Conservation (phyloP, 192 early-diverging fungal genomes). For the Fimicolochytrium jonesii region DNA sequence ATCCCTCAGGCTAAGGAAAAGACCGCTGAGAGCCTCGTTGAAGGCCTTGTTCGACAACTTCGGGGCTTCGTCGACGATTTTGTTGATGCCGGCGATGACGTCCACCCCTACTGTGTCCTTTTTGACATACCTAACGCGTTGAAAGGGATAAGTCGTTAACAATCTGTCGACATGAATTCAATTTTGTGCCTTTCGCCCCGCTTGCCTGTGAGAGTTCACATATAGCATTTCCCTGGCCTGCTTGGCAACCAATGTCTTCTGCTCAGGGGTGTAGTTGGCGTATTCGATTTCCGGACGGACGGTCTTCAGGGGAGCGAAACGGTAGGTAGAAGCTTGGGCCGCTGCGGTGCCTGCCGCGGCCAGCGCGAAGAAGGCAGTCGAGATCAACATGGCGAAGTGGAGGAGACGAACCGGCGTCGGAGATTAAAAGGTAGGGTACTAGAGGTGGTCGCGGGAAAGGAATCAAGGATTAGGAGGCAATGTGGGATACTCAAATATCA, state of each 20-base stretch:
- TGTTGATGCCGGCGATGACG: constrained; percentile 9
- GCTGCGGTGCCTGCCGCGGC: background rate
- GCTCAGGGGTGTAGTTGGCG: constrained; percentile 8
- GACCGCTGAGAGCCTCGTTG: constrained; percentile 10
- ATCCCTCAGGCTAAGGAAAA: constrained; percentile 25
- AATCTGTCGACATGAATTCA: too few species aligned
- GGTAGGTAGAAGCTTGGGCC: background rate
- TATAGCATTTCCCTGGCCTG: constrained; percentile 2
- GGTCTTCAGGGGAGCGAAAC: background rate
- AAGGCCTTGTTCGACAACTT: constrained; percentile 17
- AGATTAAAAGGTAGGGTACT: too few species aligned
- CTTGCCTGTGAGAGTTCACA: background rate
- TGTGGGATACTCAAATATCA: too few species aligned
- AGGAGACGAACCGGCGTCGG: too few species aligned
- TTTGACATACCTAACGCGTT: constrained; percentile 7
- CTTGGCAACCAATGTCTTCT: constrained; percentile 1
- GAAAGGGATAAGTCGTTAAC: too few species aligned
- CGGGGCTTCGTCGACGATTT: constrained; percentile 10
- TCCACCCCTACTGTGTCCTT: constrained; percentile 15
- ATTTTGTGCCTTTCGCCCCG: too few species aligned
- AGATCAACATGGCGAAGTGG: background rate
- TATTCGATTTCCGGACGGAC: background rate
- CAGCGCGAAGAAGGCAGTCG: background rate
- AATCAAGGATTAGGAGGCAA: too few species aligned
- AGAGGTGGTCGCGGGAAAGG: too few species aligned